Evolutionary conservation across 805 yeast species (phyloP), one percentile per base, ranked within the genome.

Genomic region (Saccharomycopsis microspora): DNA sequence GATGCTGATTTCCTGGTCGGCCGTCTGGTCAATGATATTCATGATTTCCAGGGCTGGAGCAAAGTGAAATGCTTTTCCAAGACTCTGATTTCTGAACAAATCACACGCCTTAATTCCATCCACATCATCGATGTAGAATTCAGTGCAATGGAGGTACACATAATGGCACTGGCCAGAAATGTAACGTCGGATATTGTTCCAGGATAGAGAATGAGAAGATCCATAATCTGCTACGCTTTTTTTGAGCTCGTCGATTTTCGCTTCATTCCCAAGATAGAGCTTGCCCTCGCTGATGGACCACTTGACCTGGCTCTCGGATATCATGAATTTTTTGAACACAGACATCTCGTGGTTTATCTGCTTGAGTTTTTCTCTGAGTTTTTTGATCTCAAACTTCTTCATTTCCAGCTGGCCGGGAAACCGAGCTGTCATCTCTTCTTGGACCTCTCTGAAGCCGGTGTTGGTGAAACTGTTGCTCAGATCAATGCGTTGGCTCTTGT

Each of bases 331-430:
- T 32, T 45, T 48, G 38, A 51, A 51, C 11, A 51, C 51, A 8
- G 41, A 10, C 27, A 51, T 42, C 36, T 51, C 54, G 40, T 51
- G 47, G 41, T 51, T 51, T n/a, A 51, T 48, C 38, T 51, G 54
- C 43, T 51, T 51, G 6, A 51, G 36, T 37, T 51, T 51, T 42
- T 51, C 54, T 9, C 54, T 37, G 28, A 51, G 41, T 42, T 51
- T 51, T 38, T 51, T 51, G 38, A 48, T 51, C 36, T 51, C 49
- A 39, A 51, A 51, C 29, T 51, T 51, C 4, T 51, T 51, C 47
- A 42, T 51, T 11, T 48, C 50, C 31, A 30, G 41, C 35, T 48
- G 54, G 10, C 45, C 52, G 11, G 54, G 50, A 34, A 51, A 51
- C 1, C 46, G 32, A 4, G 28, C 28, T 27, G 42, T 45, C 39